Conservation (phyloP, 2,329 filamentous ascomycete genomes). For the Fusarium sp. region DNA sequence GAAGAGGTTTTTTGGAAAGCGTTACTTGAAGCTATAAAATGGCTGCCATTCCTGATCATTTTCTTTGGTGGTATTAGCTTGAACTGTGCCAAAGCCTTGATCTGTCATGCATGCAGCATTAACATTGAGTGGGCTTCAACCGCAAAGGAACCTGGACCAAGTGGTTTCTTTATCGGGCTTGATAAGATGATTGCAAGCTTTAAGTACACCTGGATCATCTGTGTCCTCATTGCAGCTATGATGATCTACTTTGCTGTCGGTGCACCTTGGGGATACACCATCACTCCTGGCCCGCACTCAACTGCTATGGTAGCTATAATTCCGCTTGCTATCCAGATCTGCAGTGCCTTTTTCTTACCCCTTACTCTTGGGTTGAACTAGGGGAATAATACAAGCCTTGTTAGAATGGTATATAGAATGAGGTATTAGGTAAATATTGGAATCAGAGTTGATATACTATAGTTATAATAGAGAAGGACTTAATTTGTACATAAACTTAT, state of each 20-base stretch:
- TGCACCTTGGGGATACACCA: constrained; percentile 39
- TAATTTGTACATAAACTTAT: too few species aligned
- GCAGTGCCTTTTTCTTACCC: constrained; percentile 36
- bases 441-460: too few species aligned
- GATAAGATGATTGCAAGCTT: constrained; percentile 57
- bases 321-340: constrained; percentile 39
- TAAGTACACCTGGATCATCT: constrained; percentile 48
- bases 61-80: constrained; percentile 45
- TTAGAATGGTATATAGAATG: too few species aligned
- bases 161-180: constrained; percentile 46
- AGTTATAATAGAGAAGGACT: too few species aligned
- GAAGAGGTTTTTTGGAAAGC: constrained; percentile 39
- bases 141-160: constrained; percentile 42
- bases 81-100: constrained; percentile 41
- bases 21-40: constrained; percentile 37
- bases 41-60: constrained; percentile 42
- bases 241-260: constrained; percentile 43
- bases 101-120: constrained; percentile 40
- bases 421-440: too few species aligned
- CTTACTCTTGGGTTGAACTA: constrained; percentile 38
- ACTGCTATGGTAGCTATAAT: constrained; percentile 40
- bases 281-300: constrained; percentile 36
- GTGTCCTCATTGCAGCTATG: constrained; percentile 31
- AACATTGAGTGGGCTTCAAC: constrained; percentile 45
- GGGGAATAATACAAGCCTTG: too few species aligned